Conservation (phyloP, 257 asterid species). For the Paulownia fortunei region DNA sequence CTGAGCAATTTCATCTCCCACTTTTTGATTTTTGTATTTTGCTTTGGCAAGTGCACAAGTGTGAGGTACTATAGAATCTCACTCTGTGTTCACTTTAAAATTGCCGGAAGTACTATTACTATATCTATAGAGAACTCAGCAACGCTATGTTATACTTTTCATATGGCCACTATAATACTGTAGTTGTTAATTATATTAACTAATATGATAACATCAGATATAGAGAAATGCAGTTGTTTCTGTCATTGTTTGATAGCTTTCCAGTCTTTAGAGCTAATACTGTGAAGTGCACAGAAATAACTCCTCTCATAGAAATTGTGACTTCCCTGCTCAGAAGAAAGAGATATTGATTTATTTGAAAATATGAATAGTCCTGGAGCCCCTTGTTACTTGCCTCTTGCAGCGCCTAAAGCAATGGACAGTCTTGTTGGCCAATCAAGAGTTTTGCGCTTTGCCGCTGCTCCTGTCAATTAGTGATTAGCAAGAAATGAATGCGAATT, state of each 20-base stretch:
- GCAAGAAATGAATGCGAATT: constrained; percentile 21
- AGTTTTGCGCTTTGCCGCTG: constrained; percentile 76
- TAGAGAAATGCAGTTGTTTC: background rate
- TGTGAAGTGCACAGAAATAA: background rate
- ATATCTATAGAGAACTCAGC: background rate
- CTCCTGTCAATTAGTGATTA: constrained; percentile 58
- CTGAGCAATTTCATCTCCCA: background rate
- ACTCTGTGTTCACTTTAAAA: background rate
- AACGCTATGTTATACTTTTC: background rate
- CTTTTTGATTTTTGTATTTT: background rate
- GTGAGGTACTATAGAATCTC: background rate
- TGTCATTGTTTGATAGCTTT: background rate
- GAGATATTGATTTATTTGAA: constrained; percentile 8
- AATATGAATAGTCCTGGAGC: background rate
- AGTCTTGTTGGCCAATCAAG: constrained; percentile 94
- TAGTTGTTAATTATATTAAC: background rate
- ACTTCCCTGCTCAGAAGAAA: background rate
- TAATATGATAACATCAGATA: background rate
- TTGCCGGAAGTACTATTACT: background rate
- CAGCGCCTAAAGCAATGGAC: constrained; percentile 89
- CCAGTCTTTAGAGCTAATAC: background rate
- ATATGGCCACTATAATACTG: background rate
- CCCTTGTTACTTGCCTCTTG: constrained; percentile 73
- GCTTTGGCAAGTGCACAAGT: background rate
- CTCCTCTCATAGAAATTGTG: background rate